These are phyloP conservation scores for Phaeophleospora eucalypticola DNA, from an alignment of 2,329 filamentous ascomycete species.

Conservation along the genomic window DNA sequence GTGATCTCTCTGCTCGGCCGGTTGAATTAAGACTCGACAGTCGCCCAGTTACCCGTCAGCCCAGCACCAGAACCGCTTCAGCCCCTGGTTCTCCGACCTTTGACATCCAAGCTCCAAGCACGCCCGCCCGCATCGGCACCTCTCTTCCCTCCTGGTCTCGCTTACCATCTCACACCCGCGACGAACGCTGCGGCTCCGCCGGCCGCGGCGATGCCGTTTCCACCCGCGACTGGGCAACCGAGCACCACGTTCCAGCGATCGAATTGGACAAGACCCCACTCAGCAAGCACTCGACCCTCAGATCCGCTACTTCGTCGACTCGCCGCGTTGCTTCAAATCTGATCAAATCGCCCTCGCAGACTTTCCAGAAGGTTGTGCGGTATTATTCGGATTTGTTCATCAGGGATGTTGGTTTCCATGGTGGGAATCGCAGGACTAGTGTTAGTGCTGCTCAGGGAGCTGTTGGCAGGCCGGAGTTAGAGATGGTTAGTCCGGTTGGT, in stretches of 20 bases:
- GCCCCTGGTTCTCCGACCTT: neutral
- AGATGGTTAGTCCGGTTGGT: conserved; percentile 37
- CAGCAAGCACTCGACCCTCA: conserved; percentile 10
- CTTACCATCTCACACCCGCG: conserved; percentile 45
- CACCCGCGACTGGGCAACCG: conserved; percentile 16
- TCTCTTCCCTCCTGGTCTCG: conserved; percentile 40
- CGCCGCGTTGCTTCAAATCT: conserved; percentile 16
- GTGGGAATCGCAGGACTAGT: conserved; percentile 43
- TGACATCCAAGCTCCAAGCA: neutral
- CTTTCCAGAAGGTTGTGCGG: conserved; percentile 39
- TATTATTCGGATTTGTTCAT: conserved; percentile 46
- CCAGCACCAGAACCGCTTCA: neutral
- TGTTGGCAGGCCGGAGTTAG: conserved; percentile 46
- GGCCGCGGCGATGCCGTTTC: conserved; percentile 37
- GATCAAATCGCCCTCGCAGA: conserved; percentile 37
- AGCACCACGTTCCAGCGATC: neutral
- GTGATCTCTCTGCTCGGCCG: neutral
- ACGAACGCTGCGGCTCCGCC: conserved; percentile 38
- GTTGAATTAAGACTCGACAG: no score
- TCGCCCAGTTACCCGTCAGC: neutral
- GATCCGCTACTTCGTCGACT: conserved; percentile 1
- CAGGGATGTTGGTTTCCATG: conserved; percentile 36
- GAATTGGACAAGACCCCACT: neutral
- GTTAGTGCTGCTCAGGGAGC: conserved; percentile 38
- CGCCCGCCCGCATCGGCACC: conserved; percentile 22